Conservation (phyloP, 192 early-diverging fungal genomes). For the Coemansia sp. region DNA sequence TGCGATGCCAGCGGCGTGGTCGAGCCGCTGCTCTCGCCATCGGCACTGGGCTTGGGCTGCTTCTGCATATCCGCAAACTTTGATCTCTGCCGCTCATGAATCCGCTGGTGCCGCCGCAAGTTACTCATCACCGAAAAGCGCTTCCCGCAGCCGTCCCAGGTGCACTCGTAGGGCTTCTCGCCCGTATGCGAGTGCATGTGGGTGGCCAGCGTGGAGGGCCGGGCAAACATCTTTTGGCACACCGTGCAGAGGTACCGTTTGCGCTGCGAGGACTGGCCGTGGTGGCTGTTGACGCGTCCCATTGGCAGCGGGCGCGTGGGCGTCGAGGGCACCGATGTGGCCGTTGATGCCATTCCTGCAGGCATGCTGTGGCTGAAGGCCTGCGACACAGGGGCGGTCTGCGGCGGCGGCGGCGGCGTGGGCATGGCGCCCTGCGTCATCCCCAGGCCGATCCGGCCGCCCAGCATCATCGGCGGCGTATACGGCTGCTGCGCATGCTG, state of each 20-base stretch:
- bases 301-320: slow-evolving; percentile 26
- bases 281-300: slow-evolving; percentile 32
- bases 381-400: slow-evolving; percentile 7
- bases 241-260: slow-evolving; percentile 52
- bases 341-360: neutral
- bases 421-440: slow-evolving; percentile 22
- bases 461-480: slow-evolving; percentile 39
- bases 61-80: slow-evolving; percentile 31
- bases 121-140: slow-evolving; percentile 69
- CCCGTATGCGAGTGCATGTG: slow-evolving; percentile 56
- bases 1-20: slow-evolving; percentile 42
- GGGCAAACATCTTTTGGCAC: slow-evolving; percentile 54
- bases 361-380: slow-evolving; percentile 9
- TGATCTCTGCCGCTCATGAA: slow-evolving; percentile 54
- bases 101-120: slow-evolving; percentile 61
- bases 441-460: slow-evolving; percentile 36
- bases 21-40: slow-evolving; percentile 26
- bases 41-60: neutral
- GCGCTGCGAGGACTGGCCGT: slow-evolving; percentile 42
- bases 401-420: slow-evolving; percentile 20
- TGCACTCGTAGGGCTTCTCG: slow-evolving; percentile 57
- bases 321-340: slow-evolving; percentile 28
- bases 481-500: slow-evolving; percentile 31
- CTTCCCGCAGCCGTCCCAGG: slow-evolving; percentile 60
- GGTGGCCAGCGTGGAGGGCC: slow-evolving; percentile 50